Conservation (phyloP, 176 grass and related monocot species). For the Dactylis glomerata region DNA sequence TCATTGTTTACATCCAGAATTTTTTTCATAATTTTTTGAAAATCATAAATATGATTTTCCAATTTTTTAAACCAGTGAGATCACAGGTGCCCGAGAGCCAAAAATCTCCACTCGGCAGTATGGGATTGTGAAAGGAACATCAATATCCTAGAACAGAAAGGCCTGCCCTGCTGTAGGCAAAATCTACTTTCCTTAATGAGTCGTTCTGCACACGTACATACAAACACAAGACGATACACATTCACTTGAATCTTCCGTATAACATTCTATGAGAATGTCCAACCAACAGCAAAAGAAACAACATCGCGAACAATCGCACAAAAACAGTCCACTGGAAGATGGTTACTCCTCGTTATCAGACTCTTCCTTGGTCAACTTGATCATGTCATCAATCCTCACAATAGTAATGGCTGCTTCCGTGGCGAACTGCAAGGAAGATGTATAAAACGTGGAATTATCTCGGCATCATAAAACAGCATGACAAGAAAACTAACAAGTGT, state of each 20-base stretch:
- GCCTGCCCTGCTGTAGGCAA: too few relatives aligned
- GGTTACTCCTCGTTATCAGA: neutral
- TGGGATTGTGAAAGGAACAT: too few relatives aligned
- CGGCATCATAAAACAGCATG: neutral
- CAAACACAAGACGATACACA: neutral
- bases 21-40: too few relatives aligned
- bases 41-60: too few relatives aligned
- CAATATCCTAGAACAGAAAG: too few relatives aligned
- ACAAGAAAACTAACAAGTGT: neutral
- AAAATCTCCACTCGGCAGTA: too few relatives aligned
- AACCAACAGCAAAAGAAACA: neutral
- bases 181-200: too few relatives aligned
- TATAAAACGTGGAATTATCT: neutral
- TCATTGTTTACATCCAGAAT: too few relatives aligned
- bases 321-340: neutral
- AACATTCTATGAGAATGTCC: neutral
- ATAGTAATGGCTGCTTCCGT: slow-evolving; percentile 96
- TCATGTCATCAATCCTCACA: slow-evolving; percentile 96
- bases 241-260: neutral
- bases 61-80: too few relatives aligned
- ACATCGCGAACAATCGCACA: neutral
- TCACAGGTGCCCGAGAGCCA: too few relatives aligned
- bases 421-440: slow-evolving; percentile 53
- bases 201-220: neutral
- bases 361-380: slow-evolving; percentile 83